Evolutionary conservation across 345 rosid species (phyloP), one percentile per base, ranked within the genome.

Genomic region (Aquilaria yunnanensis): DNA sequence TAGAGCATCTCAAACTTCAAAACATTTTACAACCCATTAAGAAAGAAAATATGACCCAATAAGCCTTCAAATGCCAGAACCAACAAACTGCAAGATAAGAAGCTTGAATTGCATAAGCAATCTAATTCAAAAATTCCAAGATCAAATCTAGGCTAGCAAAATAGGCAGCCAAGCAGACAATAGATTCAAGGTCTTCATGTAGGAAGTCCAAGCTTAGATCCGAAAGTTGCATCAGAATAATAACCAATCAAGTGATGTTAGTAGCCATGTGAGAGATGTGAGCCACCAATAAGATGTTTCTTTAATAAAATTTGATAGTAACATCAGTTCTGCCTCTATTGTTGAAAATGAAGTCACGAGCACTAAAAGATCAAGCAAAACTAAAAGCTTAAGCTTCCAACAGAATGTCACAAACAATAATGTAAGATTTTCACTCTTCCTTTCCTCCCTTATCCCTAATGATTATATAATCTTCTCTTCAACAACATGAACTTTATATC

Each of bases 321-420:
- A 74, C 58, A 61, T 54, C 60, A 85, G 85, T 68, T 68, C 64
- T 50, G 81, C 73, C 67, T 84, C 94, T 16, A 76, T 68, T 64
- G 70, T 70, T 62, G 97, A 86, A 47, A 75, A 50, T 49, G 94
- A 90, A 78, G 82, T 86, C 66, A 78, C 86, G 52, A 90, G 90
- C 77, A 68, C 64, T 37, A 79, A 79, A 61, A 78, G 72, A 62
- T 79, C 74, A 47, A 61, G 70, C 56, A 76, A 78, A 77, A 75
- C 48, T 48, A 69, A 51, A 47, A 70, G 63, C 53, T 30, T 45
- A 67, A 61, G 52, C 57, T 56, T 55, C 23, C 81, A 72, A 80
- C 80, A 77, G 54, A 65, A 63, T 49, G 61, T 63, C 46, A 73
- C 57, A 12, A 78, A 63, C 64, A 75, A 74, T 52, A 80, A 67